Conservation (phyloP, 257 asterid genomes). For the Lycium ferocissimum region DNA sequence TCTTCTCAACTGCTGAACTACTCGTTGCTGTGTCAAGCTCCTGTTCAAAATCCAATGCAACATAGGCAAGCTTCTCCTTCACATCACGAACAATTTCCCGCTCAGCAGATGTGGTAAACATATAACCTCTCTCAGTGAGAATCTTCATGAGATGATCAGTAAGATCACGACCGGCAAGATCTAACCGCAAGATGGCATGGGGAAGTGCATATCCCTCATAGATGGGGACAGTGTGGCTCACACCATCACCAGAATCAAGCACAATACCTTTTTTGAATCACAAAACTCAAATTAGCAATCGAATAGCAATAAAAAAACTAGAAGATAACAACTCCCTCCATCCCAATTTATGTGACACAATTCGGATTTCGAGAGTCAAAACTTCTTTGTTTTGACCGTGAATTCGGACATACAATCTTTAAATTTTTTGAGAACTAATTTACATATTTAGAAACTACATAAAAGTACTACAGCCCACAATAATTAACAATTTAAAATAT, state of each 20-base stretch:
- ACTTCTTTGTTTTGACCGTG: too few species aligned
- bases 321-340: background rate
- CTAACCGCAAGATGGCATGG: slow-evolving; percentile 52
- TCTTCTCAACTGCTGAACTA: slow-evolving; percentile 49
- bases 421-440: too few species aligned
- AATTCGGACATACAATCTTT: too few species aligned
- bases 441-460: too few species aligned
- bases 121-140: slow-evolving; percentile 53
- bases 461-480: too few species aligned
- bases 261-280: slow-evolving; percentile 43
- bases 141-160: slow-evolving; percentile 50
- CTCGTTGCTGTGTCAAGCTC: slow-evolving; percentile 46
- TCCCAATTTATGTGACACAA: too few species aligned
- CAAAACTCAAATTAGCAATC: background rate
- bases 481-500: too few species aligned
- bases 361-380: too few species aligned
- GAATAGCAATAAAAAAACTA: background rate
- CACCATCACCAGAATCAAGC: slow-evolving; percentile 58
- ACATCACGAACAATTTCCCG: slow-evolving; percentile 54
- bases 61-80: slow-evolving; percentile 52
- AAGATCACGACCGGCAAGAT: slow-evolving; percentile 57
- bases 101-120: slow-evolving; percentile 53
- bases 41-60: slow-evolving; percentile 51
- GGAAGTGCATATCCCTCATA: slow-evolving; percentile 57
- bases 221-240: slow-evolving; percentile 54